Conservation (phyloP, 768 basidiomycete genomes). For the Macrolepiota albuminosa region DNA sequence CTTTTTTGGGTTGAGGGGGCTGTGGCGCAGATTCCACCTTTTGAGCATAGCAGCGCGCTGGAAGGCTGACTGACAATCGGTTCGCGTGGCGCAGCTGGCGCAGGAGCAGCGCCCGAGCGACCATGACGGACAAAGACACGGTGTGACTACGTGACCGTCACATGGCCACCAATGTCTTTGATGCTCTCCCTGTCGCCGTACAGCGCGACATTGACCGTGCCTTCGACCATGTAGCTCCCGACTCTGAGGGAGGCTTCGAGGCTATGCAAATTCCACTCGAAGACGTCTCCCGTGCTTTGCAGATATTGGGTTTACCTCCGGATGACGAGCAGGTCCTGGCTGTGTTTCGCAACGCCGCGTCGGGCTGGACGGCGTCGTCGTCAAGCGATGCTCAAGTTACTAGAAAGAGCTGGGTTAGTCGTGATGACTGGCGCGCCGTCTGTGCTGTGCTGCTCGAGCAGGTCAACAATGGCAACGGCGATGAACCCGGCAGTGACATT, state of each 20-base stretch:
- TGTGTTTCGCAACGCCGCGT: slow-evolving; percentile 72
- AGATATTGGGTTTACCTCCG: slow-evolving; percentile 56
- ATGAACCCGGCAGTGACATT: slow-evolving; percentile 1
- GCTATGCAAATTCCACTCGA: slow-evolving; percentile 45
- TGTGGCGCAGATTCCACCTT: slow-evolving; percentile 1
- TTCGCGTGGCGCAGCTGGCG: slow-evolving; percentile 11
- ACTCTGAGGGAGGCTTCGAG: slow-evolving; percentile 6
- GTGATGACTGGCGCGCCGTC: slow-evolving; percentile 76
- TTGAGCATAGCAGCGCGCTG: not conserved
- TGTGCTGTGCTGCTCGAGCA: slow-evolving; percentile 69
- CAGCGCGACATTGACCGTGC: slow-evolving; percentile 48
- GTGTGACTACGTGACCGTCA: slow-evolving; percentile 11
- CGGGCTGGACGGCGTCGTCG: slow-evolving; percentile 53
- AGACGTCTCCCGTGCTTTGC: slow-evolving; percentile 57
- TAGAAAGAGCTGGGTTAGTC: slow-evolving; percentile 37
- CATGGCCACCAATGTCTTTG: slow-evolving; percentile 24
- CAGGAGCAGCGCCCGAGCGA: slow-evolving; percentile 11
- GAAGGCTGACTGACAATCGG: not conserved
- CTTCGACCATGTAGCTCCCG: slow-evolving; percentile 31
- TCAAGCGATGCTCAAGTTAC: slow-evolving; percentile 13
- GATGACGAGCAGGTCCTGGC: slow-evolving; percentile 70
- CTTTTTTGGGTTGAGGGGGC: not conserved
- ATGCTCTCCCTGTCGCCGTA: slow-evolving; percentile 33
- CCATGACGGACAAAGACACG: slow-evolving; percentile 10
- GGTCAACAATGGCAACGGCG: slow-evolving; percentile 21